Conservation (phyloP, 2,329 filamentous ascomycete species). For the Zasmidium angulare region DNA sequence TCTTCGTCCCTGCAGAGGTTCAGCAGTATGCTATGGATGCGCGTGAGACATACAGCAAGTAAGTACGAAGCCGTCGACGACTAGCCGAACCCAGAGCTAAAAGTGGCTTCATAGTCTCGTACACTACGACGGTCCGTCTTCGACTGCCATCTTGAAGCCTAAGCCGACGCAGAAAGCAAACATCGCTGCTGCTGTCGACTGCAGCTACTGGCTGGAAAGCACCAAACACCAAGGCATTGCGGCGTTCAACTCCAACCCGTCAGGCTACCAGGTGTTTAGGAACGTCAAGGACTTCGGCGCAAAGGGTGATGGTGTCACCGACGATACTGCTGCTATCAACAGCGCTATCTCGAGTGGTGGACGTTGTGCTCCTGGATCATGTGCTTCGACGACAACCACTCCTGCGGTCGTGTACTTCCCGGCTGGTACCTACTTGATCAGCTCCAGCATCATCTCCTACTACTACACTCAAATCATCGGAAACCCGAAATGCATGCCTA, state of each 20-base stretch:
- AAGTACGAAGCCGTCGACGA: background rate
- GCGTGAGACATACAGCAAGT: background rate
- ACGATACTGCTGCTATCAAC: conserved; percentile 58
- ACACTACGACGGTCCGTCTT: background rate
- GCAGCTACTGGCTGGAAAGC: conserved; percentile 43
- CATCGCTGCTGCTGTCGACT: background rate
- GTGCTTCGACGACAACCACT: conserved; percentile 49
- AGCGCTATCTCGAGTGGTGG: conserved; percentile 41
- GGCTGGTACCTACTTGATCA: conserved; percentile 60
- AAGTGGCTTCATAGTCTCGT: background rate
- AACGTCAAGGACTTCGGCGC: conserved; percentile 51
- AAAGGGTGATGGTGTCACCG: conserved; percentile 50
- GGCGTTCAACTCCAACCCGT: conserved; percentile 46
- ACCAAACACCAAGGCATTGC: conserved; percentile 50
- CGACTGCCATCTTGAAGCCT: background rate
- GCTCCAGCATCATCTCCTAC: conserved; percentile 57
- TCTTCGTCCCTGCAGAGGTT: conserved; percentile 8
- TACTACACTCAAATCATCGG: conserved; percentile 65
- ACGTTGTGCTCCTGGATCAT: conserved; percentile 43
- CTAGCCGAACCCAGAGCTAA: too few species aligned
- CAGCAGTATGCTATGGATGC: conserved; percentile 5
- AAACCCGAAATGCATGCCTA: conserved; percentile 57
- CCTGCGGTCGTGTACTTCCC: conserved; percentile 60
- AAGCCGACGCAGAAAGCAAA: background rate
- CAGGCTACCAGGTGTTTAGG: conserved; percentile 47